A percentile compares a stretch with the other conserved stretches of the same genome.
phyloP scores from a whole-genome alignment of 306 rosid species.

The Cyclanthera cordifolia region DNA sequence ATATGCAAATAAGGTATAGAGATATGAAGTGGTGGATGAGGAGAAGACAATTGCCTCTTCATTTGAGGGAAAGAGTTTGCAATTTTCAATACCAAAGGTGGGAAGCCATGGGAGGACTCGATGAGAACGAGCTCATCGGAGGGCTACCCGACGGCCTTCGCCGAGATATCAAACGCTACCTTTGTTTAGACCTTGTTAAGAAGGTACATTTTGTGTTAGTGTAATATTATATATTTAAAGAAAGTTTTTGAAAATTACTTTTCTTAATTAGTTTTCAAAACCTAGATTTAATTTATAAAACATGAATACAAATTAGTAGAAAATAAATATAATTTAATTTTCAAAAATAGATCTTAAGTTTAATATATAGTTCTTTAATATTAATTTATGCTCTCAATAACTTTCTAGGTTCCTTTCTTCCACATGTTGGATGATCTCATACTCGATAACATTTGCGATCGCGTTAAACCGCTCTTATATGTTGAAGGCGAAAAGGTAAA shows the following conservation, averaged over 20 bases:
- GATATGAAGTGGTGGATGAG: constrained; percentile 99
- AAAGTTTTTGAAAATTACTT: too few species aligned
- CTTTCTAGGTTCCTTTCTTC: constrained; percentile 64
- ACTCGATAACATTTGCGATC: constrained; percentile 86
- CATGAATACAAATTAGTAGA: too few species aligned
- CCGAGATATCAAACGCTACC: constrained; percentile 75
- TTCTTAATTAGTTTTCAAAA: too few species aligned
- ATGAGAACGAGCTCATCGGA: constrained; percentile 62
- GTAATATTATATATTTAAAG: too few species aligned
- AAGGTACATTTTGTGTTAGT: constrained; percentile 25
- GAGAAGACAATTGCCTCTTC: constrained; percentile 72
- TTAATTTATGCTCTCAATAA: neutral
- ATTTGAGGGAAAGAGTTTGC: constrained; percentile 66
- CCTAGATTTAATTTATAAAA: too few species aligned
- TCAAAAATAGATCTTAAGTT: too few species aligned
- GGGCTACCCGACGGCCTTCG: constrained; percentile 89
- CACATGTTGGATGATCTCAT: constrained; percentile 85
- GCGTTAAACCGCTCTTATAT: constrained; percentile 70
- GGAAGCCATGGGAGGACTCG: constrained; percentile 82
- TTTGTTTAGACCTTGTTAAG: constrained; percentile 76
- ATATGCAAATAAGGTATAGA: constrained; percentile 71
- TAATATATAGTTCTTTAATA: too few species aligned
- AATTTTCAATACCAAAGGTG: constrained; percentile 81
- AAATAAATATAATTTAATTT: too few species aligned
- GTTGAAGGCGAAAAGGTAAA: constrained; percentile 80